Percentiles rank a stretch among this genome's conserved stretches.
These are phyloP conservation scores for Suillus ampliporus DNA, from an alignment of 768 basidiomycete species.

Conservation along the genomic window DNA sequence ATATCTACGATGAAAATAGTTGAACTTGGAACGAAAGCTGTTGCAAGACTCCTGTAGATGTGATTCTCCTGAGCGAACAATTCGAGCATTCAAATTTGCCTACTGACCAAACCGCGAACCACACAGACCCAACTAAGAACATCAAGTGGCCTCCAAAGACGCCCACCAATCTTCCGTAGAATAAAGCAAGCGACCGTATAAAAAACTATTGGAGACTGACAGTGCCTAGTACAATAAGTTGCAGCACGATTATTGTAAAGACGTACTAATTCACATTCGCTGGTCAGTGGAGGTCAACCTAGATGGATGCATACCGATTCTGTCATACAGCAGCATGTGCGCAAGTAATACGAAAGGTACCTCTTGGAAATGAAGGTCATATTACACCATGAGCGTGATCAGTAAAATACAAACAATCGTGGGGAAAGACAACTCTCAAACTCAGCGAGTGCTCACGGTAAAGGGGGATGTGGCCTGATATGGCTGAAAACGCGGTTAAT, in stretches of 20 bases:
- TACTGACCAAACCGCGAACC: conserved; percentile 38
- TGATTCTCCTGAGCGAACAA: not conserved
- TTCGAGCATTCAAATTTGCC: not conserved
- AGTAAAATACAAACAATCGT: too few species aligned
- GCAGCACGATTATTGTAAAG: not conserved
- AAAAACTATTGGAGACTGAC: conserved; percentile 17
- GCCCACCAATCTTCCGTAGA: conserved; percentile 32
- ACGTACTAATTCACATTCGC: conserved; percentile 32
- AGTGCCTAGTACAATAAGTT: too few species aligned
- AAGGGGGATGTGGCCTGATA: too few species aligned
- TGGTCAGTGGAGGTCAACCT: conserved; percentile 31
- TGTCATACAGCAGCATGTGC: not conserved
- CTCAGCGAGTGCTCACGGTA: too few species aligned
- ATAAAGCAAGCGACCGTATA: conserved; percentile 28
- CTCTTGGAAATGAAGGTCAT: conserved; percentile 29
- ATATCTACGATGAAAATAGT: conserved; percentile 37
- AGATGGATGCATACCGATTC: not conserved
- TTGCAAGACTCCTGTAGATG: conserved; percentile 36
- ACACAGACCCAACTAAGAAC: conserved; percentile 37
- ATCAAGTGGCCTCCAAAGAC: conserved; percentile 31
- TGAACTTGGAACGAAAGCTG: conserved; percentile 35
- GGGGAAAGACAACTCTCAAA: too few species aligned
- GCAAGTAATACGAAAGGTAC: conserved; percentile 6
- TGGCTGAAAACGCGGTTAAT: too few species aligned
- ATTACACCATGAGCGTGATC: too few species aligned